Evolutionary conservation across 129 eudicot genomes (phyloP).

Genomic region (Tagetes patula): DNA sequence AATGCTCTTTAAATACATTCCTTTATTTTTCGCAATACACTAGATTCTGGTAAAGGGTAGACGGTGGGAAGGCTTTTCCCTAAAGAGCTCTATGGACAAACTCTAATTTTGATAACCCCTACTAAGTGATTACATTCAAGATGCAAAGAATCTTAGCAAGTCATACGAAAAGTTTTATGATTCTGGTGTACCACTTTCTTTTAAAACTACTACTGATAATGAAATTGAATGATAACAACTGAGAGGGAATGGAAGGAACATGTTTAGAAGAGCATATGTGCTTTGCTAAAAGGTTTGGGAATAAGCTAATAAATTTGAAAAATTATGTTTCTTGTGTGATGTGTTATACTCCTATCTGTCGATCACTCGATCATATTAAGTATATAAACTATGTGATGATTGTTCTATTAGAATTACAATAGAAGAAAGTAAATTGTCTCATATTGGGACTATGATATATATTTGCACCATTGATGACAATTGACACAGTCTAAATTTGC

Average conservation of each 20-base stretch:
- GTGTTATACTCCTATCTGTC: too few relatives aligned
- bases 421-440: too few relatives aligned
- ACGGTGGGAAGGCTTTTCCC: neutral
- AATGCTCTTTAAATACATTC: neutral
- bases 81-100: neutral
- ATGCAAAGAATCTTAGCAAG: neutral
- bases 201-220: neutral
- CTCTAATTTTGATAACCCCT: neutral
- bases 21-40: neutral
- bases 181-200: neutral
- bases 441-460: too few relatives aligned
- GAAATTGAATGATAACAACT: neutral
- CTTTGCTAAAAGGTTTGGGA: too few relatives aligned
- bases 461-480: too few relatives aligned
- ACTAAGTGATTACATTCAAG: neutral
- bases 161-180: neutral
- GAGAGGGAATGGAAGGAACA: neutral
- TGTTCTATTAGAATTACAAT: too few relatives aligned
- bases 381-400: too few relatives aligned
- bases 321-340: too few relatives aligned
- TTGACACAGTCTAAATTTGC: too few relatives aligned
- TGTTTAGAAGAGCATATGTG: too few relatives aligned
- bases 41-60: slow-evolving; percentile 4
- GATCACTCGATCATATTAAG: too few relatives aligned
- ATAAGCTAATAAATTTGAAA: too few relatives aligned